These are phyloP conservation scores for Syzygium syzygioides DNA, from an alignment of 441 rosid species.

Conservation along the genomic window DNA sequence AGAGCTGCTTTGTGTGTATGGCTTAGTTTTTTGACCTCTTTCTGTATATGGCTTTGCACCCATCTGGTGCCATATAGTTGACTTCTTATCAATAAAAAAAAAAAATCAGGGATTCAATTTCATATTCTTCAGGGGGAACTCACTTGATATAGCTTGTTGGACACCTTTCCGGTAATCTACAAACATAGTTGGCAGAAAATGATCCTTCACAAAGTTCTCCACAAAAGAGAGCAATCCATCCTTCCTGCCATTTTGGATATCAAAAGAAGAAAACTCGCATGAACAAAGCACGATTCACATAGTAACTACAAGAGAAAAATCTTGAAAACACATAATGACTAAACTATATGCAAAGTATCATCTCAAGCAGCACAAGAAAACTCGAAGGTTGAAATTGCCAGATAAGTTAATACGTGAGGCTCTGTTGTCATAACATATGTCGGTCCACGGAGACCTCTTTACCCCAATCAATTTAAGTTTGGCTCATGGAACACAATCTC, in stretches of 20 bases:
- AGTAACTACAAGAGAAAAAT: not conserved
- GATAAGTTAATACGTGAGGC: not conserved
- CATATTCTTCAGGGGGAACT: conserved; percentile 26
- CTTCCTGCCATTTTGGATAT: conserved; percentile 48
- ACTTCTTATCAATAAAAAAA: not conserved
- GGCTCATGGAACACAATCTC: not conserved
- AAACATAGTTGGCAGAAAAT: conserved; percentile 92
- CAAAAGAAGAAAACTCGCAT: not conserved
- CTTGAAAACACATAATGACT: not conserved
- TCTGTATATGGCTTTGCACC: not conserved
- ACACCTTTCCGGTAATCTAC: conserved; percentile 98
- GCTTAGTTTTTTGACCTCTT: not conserved
- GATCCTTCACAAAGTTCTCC: conserved; percentile 97
- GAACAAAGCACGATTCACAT: not conserved
- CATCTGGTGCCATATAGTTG: not conserved
- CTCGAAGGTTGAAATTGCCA: not conserved
- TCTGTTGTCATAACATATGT: not conserved
- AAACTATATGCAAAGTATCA: not conserved
- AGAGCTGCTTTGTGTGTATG: not conserved
- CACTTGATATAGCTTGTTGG: conserved; percentile 99
- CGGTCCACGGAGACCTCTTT: not conserved
- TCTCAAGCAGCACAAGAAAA: not conserved
- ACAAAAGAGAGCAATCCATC: conserved; percentile 94
- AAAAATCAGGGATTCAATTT: conserved; percentile 1
- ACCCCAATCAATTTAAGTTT: not conserved